Evolutionary conservation across 371 early-diverging fungal genomes (phyloP), one percentile per base, ranked within the genome.

Genomic region (Caulochytrium protostelioides): DNA sequence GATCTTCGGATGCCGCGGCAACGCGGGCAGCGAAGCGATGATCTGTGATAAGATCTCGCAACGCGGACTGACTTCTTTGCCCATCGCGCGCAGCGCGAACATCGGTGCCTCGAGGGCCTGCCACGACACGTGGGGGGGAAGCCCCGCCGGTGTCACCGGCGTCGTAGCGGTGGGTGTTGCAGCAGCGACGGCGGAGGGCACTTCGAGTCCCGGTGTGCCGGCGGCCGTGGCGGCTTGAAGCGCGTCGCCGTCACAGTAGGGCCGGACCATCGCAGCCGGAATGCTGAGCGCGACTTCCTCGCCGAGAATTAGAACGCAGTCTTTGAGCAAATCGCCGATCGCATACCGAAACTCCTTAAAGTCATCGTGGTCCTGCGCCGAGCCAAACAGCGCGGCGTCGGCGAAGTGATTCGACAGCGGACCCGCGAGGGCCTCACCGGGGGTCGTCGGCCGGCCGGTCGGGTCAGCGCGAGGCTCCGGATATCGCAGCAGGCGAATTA

Each of bases 281-380:
- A 54, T 35, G 3, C 16, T 24, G 5, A 92, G 54, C 16, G 87
- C 79, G 19, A 60, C 60, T 5, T 76, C 62, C 6, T 65, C 55
- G 3, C 86, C 84, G 1, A 89, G 49, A 1, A 92, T 69, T 4
- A 62, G 47, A 20, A 83, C 83, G 42, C 89, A 86, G 45, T 83
- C 85, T 57, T 95, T 95, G 30, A 95, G 61, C n/a, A 87, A 83
- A 41, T 91, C 89, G 18, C 91, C 97, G 66, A 91, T 85, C 26
- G 69, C 66, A 49, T 95, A 90, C 23, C 97, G 63, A 44, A 91
- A 90, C 22, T 86, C 84, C 23, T 83, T 57, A 46, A 95, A 95
- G 15, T 86, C 82, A 36, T 95, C 97, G 4, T 80, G 64, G 37
- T 86, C 81, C 46, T 78, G 62, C 1, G 83, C 78, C 3, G 82